These are phyloP conservation scores for Alternaria gansuensis DNA, from an alignment of 2,329 filamentous ascomycete genomes.

Conservation along the genomic window DNA sequence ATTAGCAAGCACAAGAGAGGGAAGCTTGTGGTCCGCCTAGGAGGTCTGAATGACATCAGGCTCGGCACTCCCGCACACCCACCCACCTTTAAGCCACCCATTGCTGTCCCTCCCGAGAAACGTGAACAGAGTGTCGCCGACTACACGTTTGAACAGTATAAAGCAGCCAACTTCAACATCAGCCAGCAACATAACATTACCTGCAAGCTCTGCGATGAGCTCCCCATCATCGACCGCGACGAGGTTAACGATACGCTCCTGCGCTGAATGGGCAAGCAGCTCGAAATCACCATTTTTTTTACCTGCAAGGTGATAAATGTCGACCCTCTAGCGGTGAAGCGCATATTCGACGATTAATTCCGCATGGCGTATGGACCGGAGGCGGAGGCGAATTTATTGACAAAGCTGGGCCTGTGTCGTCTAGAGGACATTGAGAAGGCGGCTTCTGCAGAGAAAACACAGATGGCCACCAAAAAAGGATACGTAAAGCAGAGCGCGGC, in stretches of 20 bases:
- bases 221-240: slow-evolving; percentile 19
- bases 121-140: not conserved
- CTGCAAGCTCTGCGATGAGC: slow-evolving; percentile 15
- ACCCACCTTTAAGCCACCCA: not conserved
- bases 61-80: slow-evolving; percentile 1
- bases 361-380: slow-evolving; percentile 14
- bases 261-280: slow-evolving; percentile 4
- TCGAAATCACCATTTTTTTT: slow-evolving; percentile 12
- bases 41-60: slow-evolving; percentile 7
- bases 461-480: not conserved
- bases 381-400: not conserved
- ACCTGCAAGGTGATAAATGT: slow-evolving; percentile 22
- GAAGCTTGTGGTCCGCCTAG: not conserved
- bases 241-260: slow-evolving; percentile 16
- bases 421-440: not conserved
- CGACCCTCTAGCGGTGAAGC: slow-evolving; percentile 12
- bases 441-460: not conserved
- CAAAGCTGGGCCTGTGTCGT: not conserved
- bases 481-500: not conserved
- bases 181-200: slow-evolving; percentile 14
- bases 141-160: slow-evolving; percentile 19
- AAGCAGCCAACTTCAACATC: slow-evolving; percentile 16
- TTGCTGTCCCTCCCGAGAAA: not conserved
- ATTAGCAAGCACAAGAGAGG: not conserved
- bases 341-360: slow-evolving; percentile 20